A percentile compares a stretch with the other conserved stretches of the same genome.
These are phyloP conservation scores for Boletus bicolor DNA, from an alignment of 768 basidiomycete species.

Conservation along the genomic window DNA sequence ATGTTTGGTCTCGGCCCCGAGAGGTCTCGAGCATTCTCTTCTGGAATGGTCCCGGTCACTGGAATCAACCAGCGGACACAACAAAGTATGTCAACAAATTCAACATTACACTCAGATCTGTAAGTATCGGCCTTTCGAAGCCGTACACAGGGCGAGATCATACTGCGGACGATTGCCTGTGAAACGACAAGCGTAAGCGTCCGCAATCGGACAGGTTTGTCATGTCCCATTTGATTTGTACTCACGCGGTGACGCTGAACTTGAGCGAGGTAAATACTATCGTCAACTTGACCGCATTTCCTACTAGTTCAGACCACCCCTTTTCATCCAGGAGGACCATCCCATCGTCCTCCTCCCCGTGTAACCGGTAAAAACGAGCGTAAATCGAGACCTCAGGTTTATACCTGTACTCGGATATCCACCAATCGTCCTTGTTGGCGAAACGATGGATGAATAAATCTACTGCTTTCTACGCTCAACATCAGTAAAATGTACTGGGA, in stretches of 20 bases:
- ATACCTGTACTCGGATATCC: conserved; percentile 34
- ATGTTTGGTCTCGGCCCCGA: conserved; percentile 2
- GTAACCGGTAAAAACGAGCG: conserved; percentile 32
- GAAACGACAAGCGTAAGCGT: conserved; percentile 6
- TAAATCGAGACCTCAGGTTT: conserved; percentile 35
- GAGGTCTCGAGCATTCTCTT: not conserved
- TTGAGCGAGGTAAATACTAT: conserved; percentile 34
- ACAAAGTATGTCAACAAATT: too few species aligned
- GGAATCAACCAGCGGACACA: not conserved
- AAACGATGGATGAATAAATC: conserved; percentile 34
- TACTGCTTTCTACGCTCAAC: conserved; percentile 23
- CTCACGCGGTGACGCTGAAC: conserved; percentile 32
- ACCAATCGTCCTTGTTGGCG: conserved; percentile 35
- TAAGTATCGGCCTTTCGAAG: not conserved
- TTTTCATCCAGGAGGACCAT: conserved; percentile 32
- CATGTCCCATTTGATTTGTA: not conserved
- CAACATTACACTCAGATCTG: not conserved
- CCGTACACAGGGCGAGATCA: conserved; percentile 6
- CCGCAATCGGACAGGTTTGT: conserved; percentile 4
- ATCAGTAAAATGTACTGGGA: conserved; percentile 8
- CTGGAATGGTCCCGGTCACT: not conserved
- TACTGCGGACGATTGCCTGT: conserved; percentile 27
- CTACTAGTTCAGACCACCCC: conserved; percentile 32
- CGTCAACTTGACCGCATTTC: conserved; percentile 32
- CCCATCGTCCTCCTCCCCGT: conserved; percentile 33